phyloP scores from a whole-genome alignment of 306 rosid species.

The Morella rubra region DNA sequence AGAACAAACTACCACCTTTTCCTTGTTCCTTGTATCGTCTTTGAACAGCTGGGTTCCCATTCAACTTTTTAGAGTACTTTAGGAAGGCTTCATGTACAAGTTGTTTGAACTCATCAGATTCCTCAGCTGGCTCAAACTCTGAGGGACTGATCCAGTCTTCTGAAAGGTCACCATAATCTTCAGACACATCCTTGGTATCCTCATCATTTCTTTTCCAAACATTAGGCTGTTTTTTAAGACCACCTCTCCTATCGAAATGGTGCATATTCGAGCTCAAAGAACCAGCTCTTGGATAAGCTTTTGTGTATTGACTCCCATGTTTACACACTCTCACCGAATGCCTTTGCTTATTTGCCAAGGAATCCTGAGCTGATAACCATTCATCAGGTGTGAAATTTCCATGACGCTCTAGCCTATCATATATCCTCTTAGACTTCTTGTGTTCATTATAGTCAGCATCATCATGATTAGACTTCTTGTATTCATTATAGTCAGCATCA shows the following conservation, averaged over 20 bases:
- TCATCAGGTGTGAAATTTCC: slow-evolving; percentile 54
- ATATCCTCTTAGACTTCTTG: slow-evolving; percentile 46
- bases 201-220: slow-evolving; percentile 71
- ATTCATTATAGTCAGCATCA: slow-evolving; percentile 34
- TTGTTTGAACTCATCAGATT: slow-evolving; percentile 76
- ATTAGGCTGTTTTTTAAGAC: slow-evolving; percentile 48
- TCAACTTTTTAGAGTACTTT: slow-evolving; percentile 67
- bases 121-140: slow-evolving; percentile 63
- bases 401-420: slow-evolving; percentile 32
- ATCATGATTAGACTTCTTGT: slow-evolving; percentile 35
- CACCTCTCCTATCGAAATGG: slow-evolving; percentile 50
- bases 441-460: slow-evolving; percentile 36
- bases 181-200: slow-evolving; percentile 42
- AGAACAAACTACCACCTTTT: slow-evolving; percentile 84
- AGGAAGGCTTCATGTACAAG: slow-evolving; percentile 74
- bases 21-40: slow-evolving; percentile 86
- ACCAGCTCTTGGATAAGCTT: slow-evolving; percentile 50
- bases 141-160: slow-evolving; percentile 53
- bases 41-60: slow-evolving; percentile 53
- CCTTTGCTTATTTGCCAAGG: slow-evolving; percentile 34
- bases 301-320: slow-evolving; percentile 48
- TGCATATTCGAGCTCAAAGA: slow-evolving; percentile 56
- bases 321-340: slow-evolving; percentile 43
- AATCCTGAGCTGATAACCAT: slow-evolving; percentile 45
- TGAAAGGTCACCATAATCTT: slow-evolving; percentile 50